Evolutionary conservation across 2,329 filamentous ascomycete genomes (phyloP), one percentile per base, ranked within the genome.

Genomic region (Balansia obtecta): DNA sequence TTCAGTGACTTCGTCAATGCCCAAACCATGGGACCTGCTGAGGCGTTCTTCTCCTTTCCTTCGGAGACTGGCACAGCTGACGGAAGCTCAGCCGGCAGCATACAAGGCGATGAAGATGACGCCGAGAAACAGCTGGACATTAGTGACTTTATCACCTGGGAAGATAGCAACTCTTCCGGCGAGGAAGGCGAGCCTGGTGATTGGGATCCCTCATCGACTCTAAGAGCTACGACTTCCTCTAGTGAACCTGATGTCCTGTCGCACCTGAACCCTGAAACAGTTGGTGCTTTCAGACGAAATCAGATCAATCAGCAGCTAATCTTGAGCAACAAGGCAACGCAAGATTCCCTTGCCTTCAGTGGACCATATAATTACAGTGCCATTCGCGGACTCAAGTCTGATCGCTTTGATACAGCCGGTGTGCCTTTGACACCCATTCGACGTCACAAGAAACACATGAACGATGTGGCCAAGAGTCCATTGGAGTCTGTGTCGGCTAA

Each of bases 211-310:
- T 69, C 73, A 1, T 73, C 76, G 16, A 80, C 76, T 1, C 66
- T 65, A 3, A 72, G 76, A 18, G 71, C 72, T 30, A 68, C 66
- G n/a, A 74, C 74, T 37, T 66, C 72, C 38, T 65, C 68, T 32
- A 72, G 71, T 59, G 73, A 80, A 55, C 63, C 65, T 16, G 68
- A 73, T 38, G 62, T 71, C 9, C 62, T 67, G 11, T 79, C 89
- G 39, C 81, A 85, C 59, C 78, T 80, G 56, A 79, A 79, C 52
- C 67, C 74, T 9, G 78, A 82, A 51, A 79, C 84, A 13, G 86
- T 93, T 37, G 85, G 85, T 38, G 85, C 86, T 1, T 94, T 93
- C 73, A 86, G 86, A 50, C 79, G 73, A 55, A 83, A 79, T 64
- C 81, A 79, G 62, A 80, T 72, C 71, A 78, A 79, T 61, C 74